These are phyloP conservation scores for Panicum virgatum DNA, from an alignment of 202 grass and related monocot species.

Conservation along the genomic window DNA sequence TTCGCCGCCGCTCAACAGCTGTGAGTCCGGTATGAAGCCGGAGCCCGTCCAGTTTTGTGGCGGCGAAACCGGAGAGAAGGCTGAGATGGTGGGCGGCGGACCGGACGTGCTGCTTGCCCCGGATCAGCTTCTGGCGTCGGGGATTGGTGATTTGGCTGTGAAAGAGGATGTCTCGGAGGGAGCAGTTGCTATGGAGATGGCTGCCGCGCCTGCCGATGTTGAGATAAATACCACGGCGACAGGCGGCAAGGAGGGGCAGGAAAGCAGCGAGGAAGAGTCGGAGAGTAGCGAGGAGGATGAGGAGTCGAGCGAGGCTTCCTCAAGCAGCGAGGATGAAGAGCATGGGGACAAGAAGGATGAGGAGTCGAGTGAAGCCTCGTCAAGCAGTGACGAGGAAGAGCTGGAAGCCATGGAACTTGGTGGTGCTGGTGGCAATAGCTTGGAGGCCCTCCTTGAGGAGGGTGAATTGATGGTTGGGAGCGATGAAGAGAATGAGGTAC, in stretches of 20 bases:
- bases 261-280: conserved; percentile 34
- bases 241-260: neutral
- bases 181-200: conserved; percentile 25
- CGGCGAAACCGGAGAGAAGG: conserved; percentile 25
- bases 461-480: conserved; percentile 49
- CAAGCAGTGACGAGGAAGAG: conserved; percentile 53
- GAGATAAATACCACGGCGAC: conserved; percentile 13
- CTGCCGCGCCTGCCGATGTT: conserved; percentile 7
- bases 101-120: neutral
- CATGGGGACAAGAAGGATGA: conserved; percentile 34
- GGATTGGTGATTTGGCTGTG: conserved; percentile 27
- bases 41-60: neutral
- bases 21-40: conserved; percentile 13
- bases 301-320: conserved; percentile 38
- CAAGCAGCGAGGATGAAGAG: conserved; percentile 52
- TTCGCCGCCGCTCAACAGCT: neutral
- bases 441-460: conserved; percentile 56
- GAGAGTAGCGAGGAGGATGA: conserved; percentile 48
- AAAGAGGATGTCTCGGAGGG: conserved; percentile 19
- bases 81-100: neutral
- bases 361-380: conserved; percentile 47
- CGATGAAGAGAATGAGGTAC: conserved; percentile 43
- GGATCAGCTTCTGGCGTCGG: conserved; percentile 16
- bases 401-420: neutral
- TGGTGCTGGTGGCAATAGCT: neutral